Evolutionary conservation across 768 basidiomycete species (phyloP).

Genomic region (Tricholoma flavovirens): DNA sequence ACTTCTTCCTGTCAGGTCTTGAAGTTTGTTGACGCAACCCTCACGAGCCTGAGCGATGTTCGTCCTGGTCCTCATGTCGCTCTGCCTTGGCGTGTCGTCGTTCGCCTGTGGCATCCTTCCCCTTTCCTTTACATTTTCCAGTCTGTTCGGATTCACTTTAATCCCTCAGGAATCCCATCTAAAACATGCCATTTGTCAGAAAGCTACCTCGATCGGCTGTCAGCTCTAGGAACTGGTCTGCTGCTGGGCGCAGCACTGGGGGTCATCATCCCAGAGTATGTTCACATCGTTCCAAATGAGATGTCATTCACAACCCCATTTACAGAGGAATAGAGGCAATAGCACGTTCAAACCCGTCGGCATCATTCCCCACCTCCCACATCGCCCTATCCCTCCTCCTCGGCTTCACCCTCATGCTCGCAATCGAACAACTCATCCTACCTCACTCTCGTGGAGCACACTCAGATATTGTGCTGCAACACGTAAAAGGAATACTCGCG

Average conservation of each 20-base stretch:
- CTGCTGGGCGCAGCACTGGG: conserved; percentile 87
- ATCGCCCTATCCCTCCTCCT: conserved; percentile 60
- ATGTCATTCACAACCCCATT: background rate
- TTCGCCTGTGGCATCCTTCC: conserved; percentile 74
- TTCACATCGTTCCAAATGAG: conserved; percentile 19
- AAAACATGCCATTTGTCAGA: conserved; percentile 18
- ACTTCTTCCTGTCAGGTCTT: background rate
- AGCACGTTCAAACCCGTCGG: conserved; percentile 28
- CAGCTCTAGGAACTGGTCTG: conserved; percentile 71
- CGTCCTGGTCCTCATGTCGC: conserved; percentile 49
- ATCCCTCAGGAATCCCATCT: conserved; percentile 8
- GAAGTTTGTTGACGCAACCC: background rate
- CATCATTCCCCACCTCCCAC: conserved; percentile 40
- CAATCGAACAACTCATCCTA: conserved; percentile 59
- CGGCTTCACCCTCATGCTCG: conserved; percentile 61
- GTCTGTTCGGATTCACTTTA: conserved; percentile 33
- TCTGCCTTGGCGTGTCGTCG: conserved; percentile 53
- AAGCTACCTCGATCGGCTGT: conserved; percentile 36
- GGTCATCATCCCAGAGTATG: conserved; percentile 91
- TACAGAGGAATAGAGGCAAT: conserved; percentile 69
- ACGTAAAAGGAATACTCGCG: conserved; percentile 13
- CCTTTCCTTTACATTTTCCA: conserved; percentile 65
- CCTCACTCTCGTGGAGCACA: conserved; percentile 41
- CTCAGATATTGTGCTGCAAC: conserved; percentile 26
- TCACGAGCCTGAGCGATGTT: conserved; percentile 23